These are phyloP conservation scores for Filobasidium wieringae DNA, from an alignment of 768 basidiomycete species.

Conservation along the genomic window DNA sequence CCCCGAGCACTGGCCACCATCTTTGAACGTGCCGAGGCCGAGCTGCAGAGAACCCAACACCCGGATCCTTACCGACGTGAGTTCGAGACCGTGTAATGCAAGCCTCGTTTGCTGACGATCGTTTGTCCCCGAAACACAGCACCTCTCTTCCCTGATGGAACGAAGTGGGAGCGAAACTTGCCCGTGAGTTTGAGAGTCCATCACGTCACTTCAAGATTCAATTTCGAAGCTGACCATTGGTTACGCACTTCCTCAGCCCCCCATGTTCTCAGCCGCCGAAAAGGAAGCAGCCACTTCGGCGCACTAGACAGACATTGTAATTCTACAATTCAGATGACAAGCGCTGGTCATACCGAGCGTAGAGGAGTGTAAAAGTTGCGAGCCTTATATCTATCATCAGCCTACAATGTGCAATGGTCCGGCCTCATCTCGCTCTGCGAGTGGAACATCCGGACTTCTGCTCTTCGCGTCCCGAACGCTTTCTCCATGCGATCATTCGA, in stretches of 20 bases:
- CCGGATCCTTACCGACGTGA: constrained; percentile 88
- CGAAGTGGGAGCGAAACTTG: constrained; percentile 52
- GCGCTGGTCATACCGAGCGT: too few species aligned
- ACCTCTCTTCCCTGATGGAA: constrained; percentile 71
- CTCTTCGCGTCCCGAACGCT: too few species aligned
- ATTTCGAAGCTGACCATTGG: not conserved
- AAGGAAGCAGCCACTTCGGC: constrained; percentile 19
- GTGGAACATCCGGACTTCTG: too few species aligned
- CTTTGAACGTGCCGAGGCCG: constrained; percentile 65
- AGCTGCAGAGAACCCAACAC: constrained; percentile 56
- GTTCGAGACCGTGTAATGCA: constrained; percentile 36
- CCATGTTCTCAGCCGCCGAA: constrained; percentile 36
- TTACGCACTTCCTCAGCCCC: constrained; percentile 20
- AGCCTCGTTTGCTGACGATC: not conserved
- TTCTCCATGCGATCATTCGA: too few species aligned
- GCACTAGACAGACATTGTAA: too few species aligned
- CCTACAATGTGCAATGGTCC: too few species aligned
- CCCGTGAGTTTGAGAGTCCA: constrained; percentile 26
- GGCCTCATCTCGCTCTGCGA: too few species aligned
- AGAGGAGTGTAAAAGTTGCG: too few species aligned
- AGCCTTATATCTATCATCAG: too few species aligned
- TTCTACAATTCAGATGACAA: too few species aligned
- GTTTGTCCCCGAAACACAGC: constrained; percentile 43
- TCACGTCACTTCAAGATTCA: not conserved
- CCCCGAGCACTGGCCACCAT: constrained; percentile 69